Percentiles rank a stretch among this genome's conserved stretches.
Evolutionary conservation across 768 basidiomycete genomes (phyloP).

Genomic region (Megacollybia marginata): DNA sequence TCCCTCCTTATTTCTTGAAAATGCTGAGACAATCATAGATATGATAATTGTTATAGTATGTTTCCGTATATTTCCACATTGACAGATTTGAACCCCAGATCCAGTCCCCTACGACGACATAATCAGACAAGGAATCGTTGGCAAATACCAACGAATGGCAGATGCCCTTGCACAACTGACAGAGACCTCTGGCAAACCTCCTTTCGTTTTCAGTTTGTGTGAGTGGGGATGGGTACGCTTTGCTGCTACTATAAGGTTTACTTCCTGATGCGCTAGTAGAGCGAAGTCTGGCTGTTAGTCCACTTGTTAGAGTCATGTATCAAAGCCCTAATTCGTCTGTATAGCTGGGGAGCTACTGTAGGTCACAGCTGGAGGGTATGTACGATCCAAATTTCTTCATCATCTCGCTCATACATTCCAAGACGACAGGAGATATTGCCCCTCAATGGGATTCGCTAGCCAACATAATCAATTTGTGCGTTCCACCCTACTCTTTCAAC

Average conservation of each 20-base stretch:
- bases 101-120: slow-evolving; percentile 52
- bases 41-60: slow-evolving; percentile 48
- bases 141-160: slow-evolving; percentile 55
- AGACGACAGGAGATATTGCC: slow-evolving; percentile 49
- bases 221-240: slow-evolving; percentile 55
- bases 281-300: slow-evolving; percentile 45
- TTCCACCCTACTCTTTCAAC: not conserved
- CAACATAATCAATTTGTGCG: slow-evolving; percentile 52
- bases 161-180: slow-evolving; percentile 47
- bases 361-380: slow-evolving; percentile 65
- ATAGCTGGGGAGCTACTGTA: slow-evolving; percentile 48
- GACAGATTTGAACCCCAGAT: not conserved
- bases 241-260: not conserved
- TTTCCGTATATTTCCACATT: not conserved
- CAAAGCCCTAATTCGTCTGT: not conserved
- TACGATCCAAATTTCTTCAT: not conserved
- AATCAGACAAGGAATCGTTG: slow-evolving; percentile 47
- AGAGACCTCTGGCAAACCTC: slow-evolving; percentile 33
- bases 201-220: slow-evolving; percentile 53
- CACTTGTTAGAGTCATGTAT: not conserved
- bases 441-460: slow-evolving; percentile 49
- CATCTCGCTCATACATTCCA: slow-evolving; percentile 1
- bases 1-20: too few relatives aligned
- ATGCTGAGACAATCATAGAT: too few relatives aligned
- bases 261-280: slow-evolving; percentile 6